Base-by-base conservation (phyloP, 2,329 filamentous ascomycete species). In the Pseudocercospora pini-densiflorae region DNA sequence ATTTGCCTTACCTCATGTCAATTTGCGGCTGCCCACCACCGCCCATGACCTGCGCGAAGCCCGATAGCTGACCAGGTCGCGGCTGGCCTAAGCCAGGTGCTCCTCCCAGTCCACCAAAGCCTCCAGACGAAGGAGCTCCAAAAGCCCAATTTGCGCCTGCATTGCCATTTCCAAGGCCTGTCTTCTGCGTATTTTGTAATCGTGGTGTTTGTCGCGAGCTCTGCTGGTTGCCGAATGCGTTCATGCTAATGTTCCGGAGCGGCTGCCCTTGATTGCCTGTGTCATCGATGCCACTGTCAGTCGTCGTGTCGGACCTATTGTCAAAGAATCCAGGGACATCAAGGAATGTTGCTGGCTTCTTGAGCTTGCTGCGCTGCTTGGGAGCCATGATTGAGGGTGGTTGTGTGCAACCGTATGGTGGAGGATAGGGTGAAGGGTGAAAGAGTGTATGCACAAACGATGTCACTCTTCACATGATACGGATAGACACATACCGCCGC, bases 91-190 rank as follows among this genome's bases (percentile, higher is more conserved):
- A n/a, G 55, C 55, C 67, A 21, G 63, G 68, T 54, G 73, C 61
- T 29, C 73, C 73, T 33, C 67, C 62, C 2, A 67, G 68, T 43
- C 68, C 69, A 3, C 66, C 65, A 33, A 71, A 69, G 62, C 84
- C 81, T 69, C 83, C 84, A 60, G 83, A 83, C 74, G 85, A 82
- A 51, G 85, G 84, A 62, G 84, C 77, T 58, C 84, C 84, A 74
- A 87, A 87, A 58, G 84, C 85, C 86, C 86, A 88, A 75, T 84
- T 84, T 68, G 84, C 68, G 36, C 68, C 71, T 40, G 68, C 71
- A 40, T 70, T 81, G 73, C 83, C 83, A 72, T 81, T 83, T 61
- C 85, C 86, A 83, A 76, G 59, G 1, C 70, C 72, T 3, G 70
- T 70, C 73, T 77, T 77, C 47, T 72, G 69, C 24, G 74, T 73